Percentiles rank a stretch among this genome's conserved stretches.
Conservation (phyloP, 2,329 filamentous ascomycete species). For the Camillea tinctor region DNA sequence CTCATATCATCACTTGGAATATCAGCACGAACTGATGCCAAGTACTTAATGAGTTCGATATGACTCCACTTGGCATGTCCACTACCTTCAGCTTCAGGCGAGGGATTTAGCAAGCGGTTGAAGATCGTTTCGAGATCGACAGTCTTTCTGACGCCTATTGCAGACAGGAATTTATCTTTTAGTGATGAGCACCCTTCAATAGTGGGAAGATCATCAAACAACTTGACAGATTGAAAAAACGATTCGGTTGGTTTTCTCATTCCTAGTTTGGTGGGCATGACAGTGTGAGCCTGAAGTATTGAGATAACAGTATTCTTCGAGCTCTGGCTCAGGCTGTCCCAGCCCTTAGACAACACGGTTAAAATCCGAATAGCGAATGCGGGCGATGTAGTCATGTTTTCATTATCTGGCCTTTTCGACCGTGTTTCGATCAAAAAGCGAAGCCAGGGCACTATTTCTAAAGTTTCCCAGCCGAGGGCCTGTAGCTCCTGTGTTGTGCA, state of each 20-base stretch:
- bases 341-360: slow-evolving; percentile 80
- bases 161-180: slow-evolving; percentile 84
- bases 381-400: slow-evolving; percentile 69
- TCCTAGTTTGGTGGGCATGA: slow-evolving; percentile 87
- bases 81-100: slow-evolving; percentile 48
- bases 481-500: slow-evolving; percentile 69
- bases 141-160: slow-evolving; percentile 90
- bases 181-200: slow-evolving; percentile 73
- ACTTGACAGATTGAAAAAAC: slow-evolving; percentile 89
- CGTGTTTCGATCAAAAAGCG: slow-evolving; percentile 72
- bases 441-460: slow-evolving; percentile 85
- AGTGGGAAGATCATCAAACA: slow-evolving; percentile 90
- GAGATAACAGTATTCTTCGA: slow-evolving; percentile 65
- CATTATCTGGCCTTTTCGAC: slow-evolving; percentile 56
- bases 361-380: slow-evolving; percentile 77
- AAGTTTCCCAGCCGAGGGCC: slow-evolving; percentile 79
- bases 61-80: slow-evolving; percentile 76
- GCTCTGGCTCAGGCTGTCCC: slow-evolving; percentile 71
- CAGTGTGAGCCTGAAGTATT: slow-evolving; percentile 64
- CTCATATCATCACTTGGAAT: slow-evolving; percentile 81
- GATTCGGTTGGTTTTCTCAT: slow-evolving; percentile 84
- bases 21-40: slow-evolving; percentile 84
- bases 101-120: slow-evolving; percentile 70
- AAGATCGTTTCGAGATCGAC: slow-evolving; percentile 95
- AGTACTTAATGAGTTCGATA: slow-evolving; percentile 90